Evolutionary conservation across 352 stramenopile species (phyloP), one percentile per base, ranked within the genome.

Genomic region (Globisporangium cylindrosporum): DNA sequence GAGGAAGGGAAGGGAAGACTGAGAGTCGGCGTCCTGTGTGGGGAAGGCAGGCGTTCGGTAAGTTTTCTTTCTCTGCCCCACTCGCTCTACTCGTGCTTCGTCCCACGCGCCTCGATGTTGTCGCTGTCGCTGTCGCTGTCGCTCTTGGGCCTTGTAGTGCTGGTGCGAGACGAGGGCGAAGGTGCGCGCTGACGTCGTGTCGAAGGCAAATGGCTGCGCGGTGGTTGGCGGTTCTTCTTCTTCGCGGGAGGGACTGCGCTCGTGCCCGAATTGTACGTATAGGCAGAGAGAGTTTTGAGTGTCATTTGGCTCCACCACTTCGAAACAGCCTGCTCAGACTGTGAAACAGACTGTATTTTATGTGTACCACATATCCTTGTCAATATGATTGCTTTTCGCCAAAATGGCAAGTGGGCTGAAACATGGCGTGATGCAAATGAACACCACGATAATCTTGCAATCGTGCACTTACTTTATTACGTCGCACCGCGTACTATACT

Each of bases 271-370:
- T 51, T 22, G 18, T 51, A 51, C 41, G 18, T 32, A 32, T 4
- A 32, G 29, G 29, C 29, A 32, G 29, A 32, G 29, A 32, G 29
- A 32, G 29, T 62, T 62, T 62, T 61, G 55, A 61, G 29, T 46
- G 55, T 61, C 55, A 61, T 46, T 61, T 61, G 55, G 55, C 55
- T 60, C 55, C 54, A 60, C 54, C 27, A 59, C 25, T 41, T 8
- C 54, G 6, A 15, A 41, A 22, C 55, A 60, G 55, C 43, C 34
- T 60, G 20, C 24, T 57, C 22, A 20, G 51, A 32, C 22, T 20
- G 51, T n/a, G 4, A 29, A 51, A 51, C 43, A 51, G 43, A 51
- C 43, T 51, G 43, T n/a, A 51, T 4, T 12, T 51, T 9, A 14
- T n/a, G 51, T 57, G 51, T 18, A n/a, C 24, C 22, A 32, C 43